Conservation (phyloP, 345 rosid genomes). For the Moricandia arvensis region DNA sequence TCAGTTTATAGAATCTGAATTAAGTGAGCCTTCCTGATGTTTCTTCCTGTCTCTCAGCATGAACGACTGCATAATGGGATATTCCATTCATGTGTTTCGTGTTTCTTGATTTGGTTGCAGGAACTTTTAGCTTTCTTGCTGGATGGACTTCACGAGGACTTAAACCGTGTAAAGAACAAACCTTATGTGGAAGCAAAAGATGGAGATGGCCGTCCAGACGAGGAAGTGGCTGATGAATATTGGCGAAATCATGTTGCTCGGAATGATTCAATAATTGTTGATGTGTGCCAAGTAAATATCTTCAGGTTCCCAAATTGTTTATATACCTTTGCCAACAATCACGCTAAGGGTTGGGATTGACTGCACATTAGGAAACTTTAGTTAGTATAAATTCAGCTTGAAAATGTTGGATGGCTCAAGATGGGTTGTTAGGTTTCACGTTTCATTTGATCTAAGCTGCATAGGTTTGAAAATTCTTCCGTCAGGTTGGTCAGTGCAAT, state of each 20-base stretch:
- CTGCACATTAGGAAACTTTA: conserved; percentile 22
- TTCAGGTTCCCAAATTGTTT: conserved; percentile 34
- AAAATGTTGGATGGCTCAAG: conserved; percentile 7
- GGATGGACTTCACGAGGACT: conserved; percentile 99
- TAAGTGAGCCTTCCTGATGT: conserved; percentile 33
- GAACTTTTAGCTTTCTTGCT: conserved; percentile 91
- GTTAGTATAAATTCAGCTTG: conserved; percentile 8
- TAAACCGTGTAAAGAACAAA: conserved; percentile 86
- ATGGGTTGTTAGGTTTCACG: conserved; percentile 8
- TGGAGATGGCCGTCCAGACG: conserved; percentile 75
- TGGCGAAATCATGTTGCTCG: conserved; percentile 91
- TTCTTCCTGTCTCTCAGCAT: conserved; percentile 22
- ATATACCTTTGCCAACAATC: conserved; percentile 17
- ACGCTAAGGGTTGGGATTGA: conserved; percentile 17
- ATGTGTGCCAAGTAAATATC: conserved; percentile 79
- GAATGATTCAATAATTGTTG: conserved; percentile 87
- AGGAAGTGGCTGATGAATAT: conserved; percentile 93
- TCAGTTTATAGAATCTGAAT: conserved; percentile 22
- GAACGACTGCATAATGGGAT: conserved; percentile 11
- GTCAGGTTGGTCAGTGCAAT: conserved; percentile 2
- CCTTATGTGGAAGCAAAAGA: conserved; percentile 92
- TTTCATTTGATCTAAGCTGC: conserved; percentile 24
- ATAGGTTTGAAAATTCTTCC: conserved; percentile 23
- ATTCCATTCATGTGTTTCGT: conserved; percentile 33
- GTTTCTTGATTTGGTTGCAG: conserved; percentile 44